These are phyloP conservation scores for Cordyceps tenuipes DNA, from an alignment of 2,329 filamentous ascomycete species.

Conservation along the genomic window DNA sequence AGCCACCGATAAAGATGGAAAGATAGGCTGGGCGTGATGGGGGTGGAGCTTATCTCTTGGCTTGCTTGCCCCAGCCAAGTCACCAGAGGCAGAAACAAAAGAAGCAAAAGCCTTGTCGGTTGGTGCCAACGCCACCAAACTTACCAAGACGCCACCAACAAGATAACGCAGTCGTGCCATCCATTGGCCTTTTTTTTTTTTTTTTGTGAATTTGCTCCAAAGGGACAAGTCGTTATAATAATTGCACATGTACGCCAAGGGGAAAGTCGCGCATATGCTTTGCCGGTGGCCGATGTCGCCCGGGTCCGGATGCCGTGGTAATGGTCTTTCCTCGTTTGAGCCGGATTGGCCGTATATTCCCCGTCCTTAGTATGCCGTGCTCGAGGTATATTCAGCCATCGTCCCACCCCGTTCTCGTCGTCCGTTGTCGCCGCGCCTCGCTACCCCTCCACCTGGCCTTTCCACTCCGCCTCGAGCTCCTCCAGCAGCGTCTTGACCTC, in stretches of 20 bases:
- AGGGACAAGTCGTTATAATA: neutral
- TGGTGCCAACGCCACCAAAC: conserved; percentile 2
- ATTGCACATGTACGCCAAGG: neutral
- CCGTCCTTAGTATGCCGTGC: neutral
- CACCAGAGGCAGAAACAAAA: neutral
- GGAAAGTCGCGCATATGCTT: neutral
- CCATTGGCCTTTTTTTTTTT: neutral
- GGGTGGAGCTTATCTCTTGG: conserved; percentile 13
- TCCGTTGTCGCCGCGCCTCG: too few species aligned
- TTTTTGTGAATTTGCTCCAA: neutral
- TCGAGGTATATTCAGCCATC: neutral
- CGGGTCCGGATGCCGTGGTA: neutral
- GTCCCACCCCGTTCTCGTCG: too few species aligned
- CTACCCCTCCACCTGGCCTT: conserved; percentile 14
- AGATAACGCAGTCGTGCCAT: conserved; percentile 1
- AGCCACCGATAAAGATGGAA: neutral
- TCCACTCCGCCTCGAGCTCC: conserved; percentile 36
- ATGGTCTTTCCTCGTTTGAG: neutral
- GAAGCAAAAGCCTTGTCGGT: neutral
- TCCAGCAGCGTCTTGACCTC: conserved; percentile 42
- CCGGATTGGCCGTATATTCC: neutral
- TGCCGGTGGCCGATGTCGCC: conserved; percentile 2
- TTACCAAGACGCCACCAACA: conserved; percentile 6
- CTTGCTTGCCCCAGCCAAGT: neutral
- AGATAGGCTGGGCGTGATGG: neutral